Evolutionary conservation across 1,284 basidiomycete genomes (phyloP).

Genomic region (Rhodofomes roseus): DNA sequence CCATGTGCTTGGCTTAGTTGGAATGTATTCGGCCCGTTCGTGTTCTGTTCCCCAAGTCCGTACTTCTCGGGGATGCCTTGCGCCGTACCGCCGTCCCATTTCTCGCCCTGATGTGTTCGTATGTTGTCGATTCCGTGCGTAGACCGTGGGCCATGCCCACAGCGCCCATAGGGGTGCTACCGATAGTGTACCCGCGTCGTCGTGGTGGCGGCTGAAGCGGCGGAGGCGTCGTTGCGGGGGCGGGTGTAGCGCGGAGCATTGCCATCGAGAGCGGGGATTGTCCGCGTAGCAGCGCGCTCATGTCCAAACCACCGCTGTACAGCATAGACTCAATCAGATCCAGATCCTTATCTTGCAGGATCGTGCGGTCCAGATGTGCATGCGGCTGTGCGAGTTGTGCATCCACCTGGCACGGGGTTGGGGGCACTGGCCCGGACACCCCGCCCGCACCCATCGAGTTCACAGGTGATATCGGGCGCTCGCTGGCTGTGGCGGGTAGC

Average conservation of each 20-base stretch:
- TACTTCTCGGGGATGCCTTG: too few species aligned
- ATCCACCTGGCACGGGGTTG: conserved; percentile 13
- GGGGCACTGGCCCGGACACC: conserved; percentile 4
- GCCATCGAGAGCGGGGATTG: background rate
- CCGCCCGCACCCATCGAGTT: conserved; percentile 17
- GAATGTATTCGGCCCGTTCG: too few species aligned
- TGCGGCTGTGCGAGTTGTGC: conserved; percentile 11
- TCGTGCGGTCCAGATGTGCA: conserved; percentile 42
- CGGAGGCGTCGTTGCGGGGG: conserved; percentile 23
- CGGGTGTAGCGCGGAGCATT: background rate
- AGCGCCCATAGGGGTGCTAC: conserved; percentile 12
- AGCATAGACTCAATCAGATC: conserved; percentile 13
- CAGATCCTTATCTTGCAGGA: conserved; percentile 42
- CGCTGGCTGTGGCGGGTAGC: conserved; percentile 14
- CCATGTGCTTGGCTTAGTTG: too few species aligned
- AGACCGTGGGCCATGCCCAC: too few species aligned
- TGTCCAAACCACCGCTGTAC: background rate
- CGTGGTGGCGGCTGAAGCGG: conserved; percentile 64
- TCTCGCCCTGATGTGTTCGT: too few species aligned
- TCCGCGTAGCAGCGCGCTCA: background rate
- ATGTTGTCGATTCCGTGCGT: too few species aligned
- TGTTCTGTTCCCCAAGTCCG: too few species aligned
- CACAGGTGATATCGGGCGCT: conserved; percentile 20
- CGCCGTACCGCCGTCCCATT: too few species aligned
- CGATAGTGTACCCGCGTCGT: conserved; percentile 43